Evolutionary conservation across 2,329 filamentous ascomycete species (phyloP).

Genomic region (Pestalotiopsis fici): DNA sequence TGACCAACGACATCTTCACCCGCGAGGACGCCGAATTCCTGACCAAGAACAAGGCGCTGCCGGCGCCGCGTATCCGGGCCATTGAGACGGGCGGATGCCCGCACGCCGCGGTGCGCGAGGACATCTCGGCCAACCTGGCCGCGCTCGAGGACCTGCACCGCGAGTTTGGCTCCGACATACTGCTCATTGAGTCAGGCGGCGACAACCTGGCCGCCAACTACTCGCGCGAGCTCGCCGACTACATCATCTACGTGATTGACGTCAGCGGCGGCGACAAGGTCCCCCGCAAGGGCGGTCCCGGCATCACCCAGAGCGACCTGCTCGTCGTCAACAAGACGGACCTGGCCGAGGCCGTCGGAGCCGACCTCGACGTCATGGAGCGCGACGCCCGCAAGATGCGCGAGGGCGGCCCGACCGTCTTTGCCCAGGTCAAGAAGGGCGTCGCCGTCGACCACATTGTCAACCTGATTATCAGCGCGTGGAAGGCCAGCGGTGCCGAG

Average conservation of each 20-base stretch:
- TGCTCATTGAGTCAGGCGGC: constrained; percentile 93
- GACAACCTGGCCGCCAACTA: constrained; percentile 99
- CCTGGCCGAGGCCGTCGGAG: constrained; percentile 84
- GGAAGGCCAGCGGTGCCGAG: constrained; percentile 86
- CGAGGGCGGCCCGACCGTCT: constrained; percentile 92
- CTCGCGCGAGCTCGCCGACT: constrained; percentile 90
- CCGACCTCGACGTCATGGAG: constrained; percentile 92
- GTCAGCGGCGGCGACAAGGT: constrained; percentile 97
- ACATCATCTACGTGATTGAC: constrained; percentile 98
- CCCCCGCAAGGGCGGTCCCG: constrained; percentile 90
- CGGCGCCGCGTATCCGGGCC: constrained; percentile 81
- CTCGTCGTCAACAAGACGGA: constrained; percentile 98
- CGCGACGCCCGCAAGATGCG: constrained; percentile 91
- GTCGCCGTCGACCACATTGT: constrained; percentile 86
- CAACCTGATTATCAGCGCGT: constrained; percentile 84
- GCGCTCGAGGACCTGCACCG: constrained; percentile 87
- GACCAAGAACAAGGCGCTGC: constrained; percentile 80
- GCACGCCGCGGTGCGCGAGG: constrained; percentile 95
- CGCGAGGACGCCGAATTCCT: constrained; percentile 98
- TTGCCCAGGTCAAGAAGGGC: constrained; percentile 94
- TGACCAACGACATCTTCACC: constrained; percentile 99
- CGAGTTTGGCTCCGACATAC: constrained; percentile 76
- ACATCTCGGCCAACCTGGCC: constrained; percentile 91
- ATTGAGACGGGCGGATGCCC: constrained; percentile 98
- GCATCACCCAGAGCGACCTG: constrained; percentile 94